Base-by-base conservation (phyloP, 192 early-diverging fungal species). In the Neocallimastix lanati region DNA sequence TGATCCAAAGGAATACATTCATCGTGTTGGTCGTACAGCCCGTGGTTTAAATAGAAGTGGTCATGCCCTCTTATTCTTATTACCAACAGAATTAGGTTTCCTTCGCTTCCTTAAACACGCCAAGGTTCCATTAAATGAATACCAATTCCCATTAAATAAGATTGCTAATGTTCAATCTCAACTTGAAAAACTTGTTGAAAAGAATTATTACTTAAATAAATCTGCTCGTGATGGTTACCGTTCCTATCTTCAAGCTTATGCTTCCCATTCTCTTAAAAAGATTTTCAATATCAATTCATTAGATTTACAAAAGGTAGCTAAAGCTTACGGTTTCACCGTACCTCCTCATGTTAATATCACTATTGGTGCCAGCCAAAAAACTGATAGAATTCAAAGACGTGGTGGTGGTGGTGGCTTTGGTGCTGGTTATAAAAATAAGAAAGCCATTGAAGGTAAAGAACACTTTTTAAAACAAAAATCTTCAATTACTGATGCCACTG, bases 81-180 rank as follows among this genome's bases (percentile, higher is more conserved):
- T 97, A 35, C 96, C 98, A 14, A 91, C 88, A 28, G 97, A 99
- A 83, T 88, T 98, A 50, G 96, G 94, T 25, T 98, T 98, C 90
- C 88, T 99, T 83, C 88, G 93, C 79, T 99, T 94, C 85, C 88
- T 99, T 78, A 99, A 99, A 86, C 95, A 98, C 83, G 95, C 96
- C 83, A 98, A 96, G 85, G 95, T 98, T 0, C 98, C 97, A 12
- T 88, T 99, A 81, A 98, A 98, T 88, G 98, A 99, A 87, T 99
- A 96, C 87, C 93, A 99, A 85, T 98, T 99, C 88, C 96, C 96
- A 76, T 85, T 88, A 2, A 90, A 83, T 85, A 98, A 98, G 90
- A 92, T 98, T 80, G 92, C 97, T 83, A 98, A 98, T 84, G 94
- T 99, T 28, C 96, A 99, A 87, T 88, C 92, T 78, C 81, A 94